These are phyloP conservation scores for Chiua sp. DNA, from an alignment of 1,284 basidiomycete genomes.

Conservation along the genomic window DNA sequence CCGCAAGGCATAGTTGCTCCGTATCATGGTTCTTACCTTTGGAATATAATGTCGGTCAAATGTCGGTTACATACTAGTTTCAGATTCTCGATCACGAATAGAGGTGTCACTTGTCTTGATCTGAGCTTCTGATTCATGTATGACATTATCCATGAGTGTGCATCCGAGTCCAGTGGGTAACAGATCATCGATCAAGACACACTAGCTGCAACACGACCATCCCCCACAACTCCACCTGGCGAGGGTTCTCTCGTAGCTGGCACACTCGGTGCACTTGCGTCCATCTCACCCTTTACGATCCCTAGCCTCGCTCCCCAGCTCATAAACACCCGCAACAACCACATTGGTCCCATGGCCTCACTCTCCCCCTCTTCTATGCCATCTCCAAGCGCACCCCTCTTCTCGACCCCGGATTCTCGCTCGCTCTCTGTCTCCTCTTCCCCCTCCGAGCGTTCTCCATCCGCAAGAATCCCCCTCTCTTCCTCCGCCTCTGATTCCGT, in stretches of 20 bases:
- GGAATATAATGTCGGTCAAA: too few relatives aligned
- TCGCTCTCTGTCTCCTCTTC: slow-evolving; percentile 45
- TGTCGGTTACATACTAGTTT: slow-evolving; percentile 6
- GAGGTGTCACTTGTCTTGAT: slow-evolving; percentile 4
- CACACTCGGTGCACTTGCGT: slow-evolving; percentile 20
- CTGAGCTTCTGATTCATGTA: slow-evolving; percentile 12
- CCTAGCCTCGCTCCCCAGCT: slow-evolving; percentile 64
- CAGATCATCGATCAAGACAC: slow-evolving; percentile 15
- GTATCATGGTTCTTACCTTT: background rate
- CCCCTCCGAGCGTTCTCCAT: slow-evolving; percentile 30
- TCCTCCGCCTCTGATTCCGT: slow-evolving; percentile 80
- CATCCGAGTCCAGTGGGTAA: slow-evolving; percentile 5
- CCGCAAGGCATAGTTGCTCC: slow-evolving; percentile 31
- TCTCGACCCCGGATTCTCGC: slow-evolving; percentile 23
- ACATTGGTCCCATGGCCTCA: slow-evolving; percentile 69
- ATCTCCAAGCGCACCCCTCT: slow-evolving; percentile 21
- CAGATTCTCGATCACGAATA: slow-evolving; percentile 10
- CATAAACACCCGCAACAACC: slow-evolving; percentile 75
- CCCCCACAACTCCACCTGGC: slow-evolving; percentile 16
- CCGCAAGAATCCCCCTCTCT: slow-evolving; percentile 47
- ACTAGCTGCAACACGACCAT: slow-evolving; percentile 4
- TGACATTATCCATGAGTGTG: slow-evolving; percentile 13
- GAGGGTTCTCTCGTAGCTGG: slow-evolving; percentile 31
- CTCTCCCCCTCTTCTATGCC: slow-evolving; percentile 56
- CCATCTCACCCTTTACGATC: slow-evolving; percentile 32